Base-by-base conservation (phyloP, 2,329 filamentous ascomycete species). In the Emmonsia crescens region DNA sequence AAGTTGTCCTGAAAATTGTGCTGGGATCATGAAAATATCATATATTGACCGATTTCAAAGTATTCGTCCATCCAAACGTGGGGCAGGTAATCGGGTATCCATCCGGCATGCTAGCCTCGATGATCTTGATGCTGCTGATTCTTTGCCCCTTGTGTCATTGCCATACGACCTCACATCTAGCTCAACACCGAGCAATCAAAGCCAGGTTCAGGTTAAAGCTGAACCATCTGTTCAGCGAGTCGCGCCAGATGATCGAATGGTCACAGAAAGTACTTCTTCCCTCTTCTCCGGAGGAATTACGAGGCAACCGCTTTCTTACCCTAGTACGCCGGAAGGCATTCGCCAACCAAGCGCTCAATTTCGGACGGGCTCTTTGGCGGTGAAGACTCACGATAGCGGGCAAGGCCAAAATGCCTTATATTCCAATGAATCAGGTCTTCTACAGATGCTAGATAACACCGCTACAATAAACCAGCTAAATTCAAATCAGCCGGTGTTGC, bases 401-500 rank as follows among this genome's bases (percentile, higher is more conserved):
- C 55, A 42, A 3, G 38, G 21, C 8, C 55, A 44, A 9, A 57
- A 24, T 40, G 21, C 55, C 8, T 33, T 38, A 24, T 29, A 44
- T 44, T 44, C 55, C 10, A 27, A 38, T 12, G 55, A 31, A n/a
- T 44, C 55, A 44, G 40, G 55, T 2, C 24, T 29, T 46, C 24
- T 44, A 9, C 55, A 42, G 24, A 31, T 57, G 14, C 24, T 57
- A 1, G 40, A 57, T 44, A 57, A 33, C 40, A n/a, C 55, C 16
- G 16, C 55, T 19, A 14, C 24, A 19, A n/a, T 38, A 31, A 40
- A 57, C 60, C 64, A 46, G 63, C 64, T 61, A 59, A 60, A 58
- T 46, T 64, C 38, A 38, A 54, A 5, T 31, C 55, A 42, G 12
- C 24, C 38, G 16, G 21, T n/a, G n/a, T 19, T 29, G 14, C 49